Conservation (phyloP, 306 rosid genomes). For the Sicyos edulis region DNA sequence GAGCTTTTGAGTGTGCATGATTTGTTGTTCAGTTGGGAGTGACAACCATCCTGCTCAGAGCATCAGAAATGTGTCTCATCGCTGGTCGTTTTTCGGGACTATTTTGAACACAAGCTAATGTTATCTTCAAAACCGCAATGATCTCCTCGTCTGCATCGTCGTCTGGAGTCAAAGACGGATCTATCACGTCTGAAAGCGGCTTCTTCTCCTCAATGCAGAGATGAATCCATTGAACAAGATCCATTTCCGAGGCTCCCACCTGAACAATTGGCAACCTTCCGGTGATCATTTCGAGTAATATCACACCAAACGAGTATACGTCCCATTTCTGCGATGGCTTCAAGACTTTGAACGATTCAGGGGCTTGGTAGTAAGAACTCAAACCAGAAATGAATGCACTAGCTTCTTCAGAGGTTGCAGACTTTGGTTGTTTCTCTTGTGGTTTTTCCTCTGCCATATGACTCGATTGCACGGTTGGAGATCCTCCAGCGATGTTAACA, state of each 20-base stretch:
- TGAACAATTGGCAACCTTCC: conserved; percentile 72
- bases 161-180: conserved; percentile 62
- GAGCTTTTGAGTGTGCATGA: conserved; percentile 23
- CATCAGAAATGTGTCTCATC: conserved; percentile 81
- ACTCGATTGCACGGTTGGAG: conserved; percentile 70
- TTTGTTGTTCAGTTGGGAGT: conserved; percentile 41
- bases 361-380: conserved; percentile 73
- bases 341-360: conserved; percentile 75
- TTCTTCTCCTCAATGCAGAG: conserved; percentile 91
- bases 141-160: conserved; percentile 74
- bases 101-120: conserved; percentile 78
- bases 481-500: conserved; percentile 81
- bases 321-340: conserved; percentile 99
- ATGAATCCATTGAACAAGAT: conserved; percentile 89
- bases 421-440: conserved; percentile 47
- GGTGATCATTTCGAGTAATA: conserved; percentile 74
- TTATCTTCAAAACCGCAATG: conserved; percentile 73
- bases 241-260: conserved; percentile 75
- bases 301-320: conserved; percentile 84
- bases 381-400: conserved; percentile 29
- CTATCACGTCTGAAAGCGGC: conserved; percentile 74
- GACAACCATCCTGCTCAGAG: conserved; percentile 55
- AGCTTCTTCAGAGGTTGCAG: conserved; percentile 47
- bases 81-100: conserved; percentile 87
- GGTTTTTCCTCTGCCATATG: conserved; percentile 56